phyloP scores from a whole-genome alignment of 768 basidiomycete genomes.

The Nevesoporus exiguus region DNA sequence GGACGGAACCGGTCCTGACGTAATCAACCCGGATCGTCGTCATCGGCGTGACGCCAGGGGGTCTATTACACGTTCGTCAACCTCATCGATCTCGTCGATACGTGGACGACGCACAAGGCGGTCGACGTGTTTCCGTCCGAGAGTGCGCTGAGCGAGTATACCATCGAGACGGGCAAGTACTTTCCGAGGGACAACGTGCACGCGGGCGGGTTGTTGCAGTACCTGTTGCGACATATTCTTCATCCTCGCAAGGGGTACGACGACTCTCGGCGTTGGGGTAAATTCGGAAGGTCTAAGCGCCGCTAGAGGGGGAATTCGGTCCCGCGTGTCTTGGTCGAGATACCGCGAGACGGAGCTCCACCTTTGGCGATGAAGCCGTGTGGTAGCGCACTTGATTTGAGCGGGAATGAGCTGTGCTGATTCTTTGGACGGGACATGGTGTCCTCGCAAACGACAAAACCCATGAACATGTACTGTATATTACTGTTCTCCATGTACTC shows the following conservation, averaged over 20 bases:
- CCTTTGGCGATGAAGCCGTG: too few species aligned
- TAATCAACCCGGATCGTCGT: too few species aligned
- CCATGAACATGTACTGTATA: too few species aligned
- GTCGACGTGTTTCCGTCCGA: background rate
- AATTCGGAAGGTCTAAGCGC: background rate
- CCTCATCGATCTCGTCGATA: slow-evolving; percentile 2
- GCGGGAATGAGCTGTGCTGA: too few species aligned
- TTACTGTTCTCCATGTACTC: too few species aligned
- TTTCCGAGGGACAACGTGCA: slow-evolving; percentile 5
- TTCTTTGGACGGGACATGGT: too few species aligned
- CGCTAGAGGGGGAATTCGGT: slow-evolving; percentile 10
- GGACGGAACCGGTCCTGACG: background rate
- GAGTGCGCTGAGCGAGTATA: background rate
- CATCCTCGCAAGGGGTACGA: background rate
- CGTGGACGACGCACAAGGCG: background rate
- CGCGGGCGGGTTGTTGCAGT: slow-evolving; percentile 4
- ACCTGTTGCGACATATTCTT: slow-evolving; percentile 9
- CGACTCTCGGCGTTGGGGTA: background rate
- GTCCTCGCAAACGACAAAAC: too few species aligned
- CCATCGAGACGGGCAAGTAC: slow-evolving; percentile 5
- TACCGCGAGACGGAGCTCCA: background rate
- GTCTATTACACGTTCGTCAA: background rate
- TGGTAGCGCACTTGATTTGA: too few species aligned
- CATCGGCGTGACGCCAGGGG: background rate
- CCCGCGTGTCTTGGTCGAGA: background rate